Evolutionary conservation across 345 rosid species (phyloP).

Genomic region (Euphorbia peplus): DNA sequence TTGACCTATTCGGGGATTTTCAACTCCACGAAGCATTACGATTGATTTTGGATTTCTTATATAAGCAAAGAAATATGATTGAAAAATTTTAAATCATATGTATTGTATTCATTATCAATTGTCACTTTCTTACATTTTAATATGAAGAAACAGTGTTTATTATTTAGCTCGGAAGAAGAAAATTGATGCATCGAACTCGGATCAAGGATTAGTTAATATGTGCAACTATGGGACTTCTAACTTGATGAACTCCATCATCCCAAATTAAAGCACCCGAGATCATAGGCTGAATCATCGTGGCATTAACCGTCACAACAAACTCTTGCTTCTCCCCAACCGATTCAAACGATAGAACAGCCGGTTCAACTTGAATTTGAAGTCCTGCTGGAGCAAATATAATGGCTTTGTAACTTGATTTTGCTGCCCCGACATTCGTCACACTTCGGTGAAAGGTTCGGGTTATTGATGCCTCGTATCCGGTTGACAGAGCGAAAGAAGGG

Average conservation of each 20-base stretch:
- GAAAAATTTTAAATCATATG: too few species aligned
- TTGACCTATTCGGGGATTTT: too few species aligned
- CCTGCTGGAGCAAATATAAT: conserved; percentile 8
- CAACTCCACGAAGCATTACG: too few species aligned
- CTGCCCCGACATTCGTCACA: conserved; percentile 39
- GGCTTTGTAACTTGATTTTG: conserved; percentile 28
- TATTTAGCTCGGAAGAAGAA: neutral
- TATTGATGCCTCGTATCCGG: neutral
- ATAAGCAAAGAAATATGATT: too few species aligned
- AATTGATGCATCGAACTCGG: neutral
- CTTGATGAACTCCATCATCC: conserved; percentile 38
- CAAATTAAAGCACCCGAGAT: conserved; percentile 34
- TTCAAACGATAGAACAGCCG: conserved; percentile 1
- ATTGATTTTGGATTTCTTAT: too few species aligned
- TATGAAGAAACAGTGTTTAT: too few species aligned
- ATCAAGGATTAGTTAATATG: neutral
- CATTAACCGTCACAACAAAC: conserved; percentile 28
- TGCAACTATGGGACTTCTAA: conserved; percentile 40
- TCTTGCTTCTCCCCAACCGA: conserved; percentile 20
- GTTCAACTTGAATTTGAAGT: conserved; percentile 1
- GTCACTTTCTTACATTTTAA: too few species aligned
- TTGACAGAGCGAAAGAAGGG: conserved; percentile 38
- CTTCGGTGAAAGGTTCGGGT: conserved; percentile 29
- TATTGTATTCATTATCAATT: too few species aligned
- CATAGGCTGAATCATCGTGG: neutral